Conservation (phyloP, 352 stramenopile species). For the Peronospora belbahrii region DNA sequence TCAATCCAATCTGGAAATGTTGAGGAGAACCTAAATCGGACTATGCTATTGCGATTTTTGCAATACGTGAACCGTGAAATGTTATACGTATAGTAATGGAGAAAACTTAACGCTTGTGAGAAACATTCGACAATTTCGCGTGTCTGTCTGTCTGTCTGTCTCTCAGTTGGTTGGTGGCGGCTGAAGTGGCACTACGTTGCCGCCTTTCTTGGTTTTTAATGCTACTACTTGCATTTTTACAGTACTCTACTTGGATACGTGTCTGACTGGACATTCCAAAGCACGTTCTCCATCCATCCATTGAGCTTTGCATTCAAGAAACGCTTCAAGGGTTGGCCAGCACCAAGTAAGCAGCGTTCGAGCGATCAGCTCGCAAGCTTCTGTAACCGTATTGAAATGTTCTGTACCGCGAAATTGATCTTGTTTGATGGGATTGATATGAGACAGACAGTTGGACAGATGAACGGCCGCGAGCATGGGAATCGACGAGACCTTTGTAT, state of each 20-base stretch:
- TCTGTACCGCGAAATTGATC: constrained; percentile 7
- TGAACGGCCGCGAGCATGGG: neutral
- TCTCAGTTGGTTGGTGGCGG: neutral
- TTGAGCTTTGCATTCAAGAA: neutral
- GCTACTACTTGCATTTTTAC: neutral
- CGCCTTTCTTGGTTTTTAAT: no score
- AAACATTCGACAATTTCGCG: no score
- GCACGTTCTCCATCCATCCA: neutral
- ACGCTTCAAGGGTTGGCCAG: neutral
- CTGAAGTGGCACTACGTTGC: no score
- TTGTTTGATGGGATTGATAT: constrained; percentile 1
- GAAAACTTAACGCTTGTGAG: no score
- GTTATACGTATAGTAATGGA: neutral
- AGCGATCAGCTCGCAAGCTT: neutral
- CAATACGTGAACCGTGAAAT: neutral
- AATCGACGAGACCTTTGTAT: neutral
- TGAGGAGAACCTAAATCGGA: neutral
- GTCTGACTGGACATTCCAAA: neutral
- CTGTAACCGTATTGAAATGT: constrained; percentile 1
- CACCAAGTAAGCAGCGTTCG: neutral
- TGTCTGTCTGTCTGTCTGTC: constrained; percentile 2
- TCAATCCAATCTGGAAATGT: constrained; percentile 23
- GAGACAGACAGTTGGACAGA: constrained; percentile 7
- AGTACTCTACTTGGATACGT: neutral
- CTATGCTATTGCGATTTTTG: constrained; percentile 11